Base-by-base conservation (phyloP, 129 eudicot genomes). In the Tanacetum coccineum region DNA sequence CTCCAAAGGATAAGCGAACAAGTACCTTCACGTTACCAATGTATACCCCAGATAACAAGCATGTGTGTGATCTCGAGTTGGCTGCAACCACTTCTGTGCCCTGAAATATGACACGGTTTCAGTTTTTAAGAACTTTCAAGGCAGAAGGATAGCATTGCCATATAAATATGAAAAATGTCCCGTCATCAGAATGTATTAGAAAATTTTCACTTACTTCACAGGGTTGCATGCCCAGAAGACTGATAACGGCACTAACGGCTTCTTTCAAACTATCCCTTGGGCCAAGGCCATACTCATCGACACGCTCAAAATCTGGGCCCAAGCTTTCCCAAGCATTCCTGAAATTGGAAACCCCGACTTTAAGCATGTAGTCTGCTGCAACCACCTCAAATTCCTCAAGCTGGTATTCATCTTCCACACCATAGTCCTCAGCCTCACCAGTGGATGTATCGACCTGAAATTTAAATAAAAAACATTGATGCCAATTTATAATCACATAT, bases 171-270 rank as follows among this genome's bases (percentile, higher is more conserved):
- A 8, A 2, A 36, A 36, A 0, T 36, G 42, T 36, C 42, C 8
- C 9, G 42, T 36, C 8, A 36, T 36, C 10, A 36, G 1, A 36
- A 6, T 36, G 42, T 36, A 36, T 36, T 6, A 36, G 42, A 36
- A 19, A 26, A 1, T 48, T 40, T 20, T 53, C 3, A 48, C 78
- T 71, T 62, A 84, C 98, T 95, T 93, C 98, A 30, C 98, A 93
- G 61, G 98, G 98, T 67, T 93, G 98, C 88, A 93, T 74, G 81
- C 98, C 98, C 66, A 93, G 95, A 79, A 93, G 96, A 44, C 56
- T 75, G 66, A 89, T 82, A 61, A 89, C 98, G 6, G 91, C 84
- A 79, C 51, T 82, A 6, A 93, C 98, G 45, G 98, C 92, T 70
- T 89, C 98, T 4, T 82, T 74, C 72, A 93, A 77, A 79, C 86